Percentiles rank a stretch among this genome's conserved stretches.
phyloP scores from a whole-genome alignment of 2,329 filamentous ascomycete species.

The Fonsecaea pedrosoi region DNA sequence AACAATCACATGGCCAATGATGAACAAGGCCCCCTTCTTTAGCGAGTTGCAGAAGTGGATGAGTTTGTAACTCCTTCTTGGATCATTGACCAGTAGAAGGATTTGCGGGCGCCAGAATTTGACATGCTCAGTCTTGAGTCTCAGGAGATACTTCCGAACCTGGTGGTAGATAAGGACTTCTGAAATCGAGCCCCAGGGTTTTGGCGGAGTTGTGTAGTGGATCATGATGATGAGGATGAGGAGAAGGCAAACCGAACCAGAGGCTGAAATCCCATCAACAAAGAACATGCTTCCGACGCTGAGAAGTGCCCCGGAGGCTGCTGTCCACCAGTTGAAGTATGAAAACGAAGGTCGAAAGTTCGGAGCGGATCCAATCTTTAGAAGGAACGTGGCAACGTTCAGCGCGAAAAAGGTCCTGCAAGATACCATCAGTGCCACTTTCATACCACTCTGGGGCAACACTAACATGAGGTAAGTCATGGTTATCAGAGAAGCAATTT shows the following conservation, averaged over 20 bases:
- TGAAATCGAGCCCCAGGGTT: conserved; percentile 81
- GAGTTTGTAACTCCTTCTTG: conserved; percentile 78
- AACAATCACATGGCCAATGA: conserved; percentile 86
- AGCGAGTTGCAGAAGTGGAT: conserved; percentile 91
- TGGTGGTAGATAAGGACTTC: conserved; percentile 89
- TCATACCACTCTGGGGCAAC: neutral
- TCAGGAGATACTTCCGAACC: conserved; percentile 83
- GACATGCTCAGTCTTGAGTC: conserved; percentile 85
- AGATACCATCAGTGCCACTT: conserved; percentile 15
- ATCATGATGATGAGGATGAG: conserved; percentile 82
- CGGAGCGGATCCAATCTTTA: conserved; percentile 85
- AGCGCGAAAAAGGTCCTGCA: conserved; percentile 77
- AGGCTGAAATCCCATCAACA: conserved; percentile 81
- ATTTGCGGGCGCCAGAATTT: conserved; percentile 94
- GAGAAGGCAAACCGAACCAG: conserved; percentile 74
- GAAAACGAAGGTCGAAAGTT: conserved; percentile 89
- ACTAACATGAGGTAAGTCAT: conserved; percentile 82
- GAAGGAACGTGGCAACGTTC: conserved; percentile 83
- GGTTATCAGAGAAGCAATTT: conserved; percentile 86
- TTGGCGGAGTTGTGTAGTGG: conserved; percentile 83
- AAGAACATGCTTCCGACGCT: conserved; percentile 88
- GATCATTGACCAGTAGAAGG: conserved; percentile 80
- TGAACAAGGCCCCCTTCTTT: conserved; percentile 85
- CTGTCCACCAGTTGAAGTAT: conserved; percentile 87
- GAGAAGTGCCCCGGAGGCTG: conserved; percentile 73